These are phyloP conservation scores for Infundibulicybe gibba DNA, from an alignment of 768 basidiomycete genomes.

Conservation along the genomic window DNA sequence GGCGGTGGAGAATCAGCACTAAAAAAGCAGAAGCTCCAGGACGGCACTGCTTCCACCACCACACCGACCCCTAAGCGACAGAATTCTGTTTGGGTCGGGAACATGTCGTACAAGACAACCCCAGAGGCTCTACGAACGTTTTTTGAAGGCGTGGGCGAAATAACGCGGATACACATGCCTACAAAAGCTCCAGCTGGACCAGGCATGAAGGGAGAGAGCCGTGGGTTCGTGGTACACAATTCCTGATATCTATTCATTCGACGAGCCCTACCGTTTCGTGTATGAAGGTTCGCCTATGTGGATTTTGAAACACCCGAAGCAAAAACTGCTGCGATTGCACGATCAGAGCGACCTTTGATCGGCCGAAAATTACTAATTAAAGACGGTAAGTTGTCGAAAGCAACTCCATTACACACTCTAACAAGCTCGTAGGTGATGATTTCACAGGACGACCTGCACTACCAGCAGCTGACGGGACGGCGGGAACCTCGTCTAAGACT, in stretches of 20 bases:
- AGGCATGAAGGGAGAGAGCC: conserved; percentile 61
- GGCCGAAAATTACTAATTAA: conserved; percentile 92
- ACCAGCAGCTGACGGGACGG: conserved; percentile 27
- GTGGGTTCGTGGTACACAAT: conserved; percentile 53
- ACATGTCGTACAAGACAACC: conserved; percentile 88
- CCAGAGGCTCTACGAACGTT: conserved; percentile 64
- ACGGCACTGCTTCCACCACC: conserved; percentile 27
- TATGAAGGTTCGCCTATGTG: conserved; percentile 87
- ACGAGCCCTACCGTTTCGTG: neutral
- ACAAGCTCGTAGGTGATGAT: conserved; percentile 55
- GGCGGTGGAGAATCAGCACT: conserved; percentile 18
- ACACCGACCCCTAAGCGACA: conserved; percentile 49
- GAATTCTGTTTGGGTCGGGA: conserved; percentile 95
- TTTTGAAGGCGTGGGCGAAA: conserved; percentile 68
- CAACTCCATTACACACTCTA: conserved; percentile 1
- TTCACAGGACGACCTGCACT: conserved; percentile 66
- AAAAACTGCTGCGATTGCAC: conserved; percentile 69
- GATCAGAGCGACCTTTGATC: conserved; percentile 79
- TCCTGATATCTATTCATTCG: conserved; percentile 1
- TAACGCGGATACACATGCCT: conserved; percentile 85
- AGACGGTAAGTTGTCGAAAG: conserved; percentile 54
- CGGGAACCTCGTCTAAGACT: conserved; percentile 26
- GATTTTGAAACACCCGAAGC: conserved; percentile 82
- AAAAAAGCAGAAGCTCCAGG: conserved; percentile 48
- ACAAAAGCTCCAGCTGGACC: conserved; percentile 52